Conservation (phyloP, 352 stramenopile genomes). For the Phytophthora melonis region DNA sequence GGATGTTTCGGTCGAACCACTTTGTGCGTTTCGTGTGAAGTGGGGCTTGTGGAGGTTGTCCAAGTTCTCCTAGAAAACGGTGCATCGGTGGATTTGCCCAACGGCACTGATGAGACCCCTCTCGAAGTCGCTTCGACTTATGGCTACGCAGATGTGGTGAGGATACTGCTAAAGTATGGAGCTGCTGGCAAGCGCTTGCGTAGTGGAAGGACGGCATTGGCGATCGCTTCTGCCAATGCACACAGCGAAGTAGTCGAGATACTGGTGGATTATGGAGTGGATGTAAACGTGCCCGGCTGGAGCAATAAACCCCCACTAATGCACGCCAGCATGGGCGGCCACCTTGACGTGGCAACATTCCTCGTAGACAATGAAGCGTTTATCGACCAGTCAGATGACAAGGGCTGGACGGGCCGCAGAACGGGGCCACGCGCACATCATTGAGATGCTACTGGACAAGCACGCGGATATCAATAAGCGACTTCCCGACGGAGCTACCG, state of each 20-base stretch:
- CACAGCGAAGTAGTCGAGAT: neutral
- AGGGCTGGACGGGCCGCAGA: neutral
- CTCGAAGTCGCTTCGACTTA: neutral
- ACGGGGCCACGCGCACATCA: neutral
- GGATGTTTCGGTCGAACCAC: neutral
- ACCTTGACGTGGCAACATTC: neutral
- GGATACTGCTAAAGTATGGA: neutral
- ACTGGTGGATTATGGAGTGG: neutral
- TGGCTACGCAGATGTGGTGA: neutral
- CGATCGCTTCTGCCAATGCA: neutral
- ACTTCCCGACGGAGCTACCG: neutral
- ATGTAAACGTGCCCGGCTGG: neutral
- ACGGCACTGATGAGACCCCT: neutral
- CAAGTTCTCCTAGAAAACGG: neutral
- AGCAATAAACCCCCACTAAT: neutral
- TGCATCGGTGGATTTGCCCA: neutral
- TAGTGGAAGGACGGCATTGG: neutral
- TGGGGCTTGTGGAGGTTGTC: neutral
- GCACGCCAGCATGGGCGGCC: neutral
- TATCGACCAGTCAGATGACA: neutral
- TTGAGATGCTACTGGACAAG: neutral
- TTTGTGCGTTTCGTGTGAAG: neutral
- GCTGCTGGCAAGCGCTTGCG: neutral
- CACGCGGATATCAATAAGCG: constrained; percentile 3
- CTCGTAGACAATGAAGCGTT: neutral